Evolutionary conservation across 176 grass and related monocot species (phyloP).

Genomic region (Alloteropsis semialata): DNA sequence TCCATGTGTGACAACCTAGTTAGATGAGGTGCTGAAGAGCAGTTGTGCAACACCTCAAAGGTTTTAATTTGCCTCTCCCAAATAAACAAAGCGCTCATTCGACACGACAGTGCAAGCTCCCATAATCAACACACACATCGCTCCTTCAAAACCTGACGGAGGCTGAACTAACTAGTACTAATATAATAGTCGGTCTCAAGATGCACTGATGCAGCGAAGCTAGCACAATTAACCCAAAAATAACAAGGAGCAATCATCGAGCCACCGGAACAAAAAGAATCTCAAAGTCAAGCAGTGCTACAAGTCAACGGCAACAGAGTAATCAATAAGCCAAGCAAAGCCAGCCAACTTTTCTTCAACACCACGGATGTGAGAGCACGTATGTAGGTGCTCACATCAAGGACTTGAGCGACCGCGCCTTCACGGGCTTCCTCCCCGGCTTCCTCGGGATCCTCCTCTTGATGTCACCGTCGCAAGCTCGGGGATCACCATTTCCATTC

Average conservation of each 20-base stretch:
- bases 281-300: background rate
- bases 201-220: background rate
- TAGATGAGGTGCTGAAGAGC: too few relatives aligned
- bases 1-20: too few relatives aligned
- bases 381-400: conserved; percentile 18
- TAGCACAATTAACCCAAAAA: background rate
- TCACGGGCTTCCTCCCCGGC: conserved; percentile 53
- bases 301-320: background rate
- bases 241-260: background rate
- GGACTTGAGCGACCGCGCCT: conserved; percentile 56
- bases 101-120: too few relatives aligned
- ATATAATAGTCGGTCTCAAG: background rate
- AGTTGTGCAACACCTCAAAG: too few relatives aligned
- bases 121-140: too few relatives aligned
- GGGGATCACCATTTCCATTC: background rate
- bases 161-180: too few relatives aligned
- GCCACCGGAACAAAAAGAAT: background rate
- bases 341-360: background rate
- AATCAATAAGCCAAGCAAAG: background rate
- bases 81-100: too few relatives aligned
- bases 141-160: too few relatives aligned
- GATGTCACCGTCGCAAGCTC: background rate
- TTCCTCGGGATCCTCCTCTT: conserved; percentile 14
- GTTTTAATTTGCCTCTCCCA: too few relatives aligned
- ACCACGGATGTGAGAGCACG: background rate